Percentiles rank a stretch among this genome's conserved stretches.
phyloP scores from a whole-genome alignment of 2,329 filamentous ascomycete genomes.

The Stemphylium lycopersici region DNA sequence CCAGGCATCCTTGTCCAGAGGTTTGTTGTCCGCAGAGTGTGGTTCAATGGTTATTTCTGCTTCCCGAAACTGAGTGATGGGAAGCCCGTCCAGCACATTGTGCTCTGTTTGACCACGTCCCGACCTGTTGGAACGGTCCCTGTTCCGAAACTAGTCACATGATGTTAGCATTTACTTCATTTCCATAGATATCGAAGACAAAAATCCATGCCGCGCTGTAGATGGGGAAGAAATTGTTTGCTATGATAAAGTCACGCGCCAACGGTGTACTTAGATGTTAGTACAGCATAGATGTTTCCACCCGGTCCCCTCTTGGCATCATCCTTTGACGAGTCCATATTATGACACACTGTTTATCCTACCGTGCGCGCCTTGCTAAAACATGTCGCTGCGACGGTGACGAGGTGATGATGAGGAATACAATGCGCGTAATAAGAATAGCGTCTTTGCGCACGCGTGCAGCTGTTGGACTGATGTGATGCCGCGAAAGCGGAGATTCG shows the following conservation, averaged over 20 bases:
- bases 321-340: background rate
- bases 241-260: background rate
- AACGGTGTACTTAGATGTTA: background rate
- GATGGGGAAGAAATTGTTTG: background rate
- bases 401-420: conserved; percentile 2
- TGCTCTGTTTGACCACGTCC: conserved; percentile 66
- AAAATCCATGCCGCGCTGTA: background rate
- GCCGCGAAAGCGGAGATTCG: conserved; percentile 1
- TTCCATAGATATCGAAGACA: background rate
- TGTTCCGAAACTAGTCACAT: conserved; percentile 58
- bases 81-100: conserved; percentile 75
- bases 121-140: conserved; percentile 63
- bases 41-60: conserved; percentile 70
- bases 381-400: background rate
- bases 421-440: conserved; percentile 10
- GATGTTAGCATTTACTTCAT: conserved; percentile 23
- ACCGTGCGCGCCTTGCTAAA: background rate
- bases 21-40: conserved; percentile 67
- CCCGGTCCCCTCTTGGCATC: background rate
- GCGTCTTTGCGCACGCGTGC: conserved; percentile 14
- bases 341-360: background rate
- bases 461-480: background rate
- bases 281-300: background rate
- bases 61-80: conserved; percentile 88
- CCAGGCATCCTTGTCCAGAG: conserved; percentile 68